phyloP scores from a whole-genome alignment of 768 basidiomycete species.

The Leccinum longicurvipes region DNA sequence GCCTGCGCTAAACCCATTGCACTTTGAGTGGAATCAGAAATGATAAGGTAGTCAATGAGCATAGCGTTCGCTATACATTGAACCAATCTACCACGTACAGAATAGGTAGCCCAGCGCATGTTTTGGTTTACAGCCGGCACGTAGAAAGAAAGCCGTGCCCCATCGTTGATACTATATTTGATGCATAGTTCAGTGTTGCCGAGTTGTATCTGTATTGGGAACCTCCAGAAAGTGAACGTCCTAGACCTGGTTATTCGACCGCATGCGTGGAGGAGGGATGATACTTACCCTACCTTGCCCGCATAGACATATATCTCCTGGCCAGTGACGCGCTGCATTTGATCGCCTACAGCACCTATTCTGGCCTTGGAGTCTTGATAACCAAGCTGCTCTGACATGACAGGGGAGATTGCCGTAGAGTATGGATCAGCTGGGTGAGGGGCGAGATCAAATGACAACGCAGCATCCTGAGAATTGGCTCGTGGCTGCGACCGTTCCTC shows the following conservation, averaged over 20 bases:
- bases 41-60: not conserved
- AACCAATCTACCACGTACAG: slow-evolving; percentile 44
- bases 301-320: slow-evolving; percentile 72
- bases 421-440: slow-evolving; percentile 77
- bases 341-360: slow-evolving; percentile 23
- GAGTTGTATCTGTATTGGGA: slow-evolving; percentile 80
- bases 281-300: slow-evolving; percentile 50
- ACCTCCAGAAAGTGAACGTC: slow-evolving; percentile 92
- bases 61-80: not conserved
- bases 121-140: slow-evolving; percentile 80
- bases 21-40: slow-evolving; percentile 39
- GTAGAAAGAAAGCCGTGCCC: slow-evolving; percentile 73
- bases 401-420: slow-evolving; percentile 40
- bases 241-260: slow-evolving; percentile 36
- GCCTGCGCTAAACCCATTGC: slow-evolving; percentile 87
- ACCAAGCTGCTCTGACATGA: slow-evolving; percentile 5
- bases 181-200: slow-evolving; percentile 69
- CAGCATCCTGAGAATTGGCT: slow-evolving; percentile 26
- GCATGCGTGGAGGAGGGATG: not conserved
- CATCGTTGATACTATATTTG: slow-evolving; percentile 77
- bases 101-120: slow-evolving; percentile 89
- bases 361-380: slow-evolving; percentile 20
- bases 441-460: slow-evolving; percentile 49
- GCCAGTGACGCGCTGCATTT: slow-evolving; percentile 47
- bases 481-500: slow-evolving; percentile 30